Percentiles rank a stretch among this genome's conserved stretches.
These are phyloP conservation scores for Acacia concinna DNA, from an alignment of 331 rosid genomes.

Conservation along the genomic window DNA sequence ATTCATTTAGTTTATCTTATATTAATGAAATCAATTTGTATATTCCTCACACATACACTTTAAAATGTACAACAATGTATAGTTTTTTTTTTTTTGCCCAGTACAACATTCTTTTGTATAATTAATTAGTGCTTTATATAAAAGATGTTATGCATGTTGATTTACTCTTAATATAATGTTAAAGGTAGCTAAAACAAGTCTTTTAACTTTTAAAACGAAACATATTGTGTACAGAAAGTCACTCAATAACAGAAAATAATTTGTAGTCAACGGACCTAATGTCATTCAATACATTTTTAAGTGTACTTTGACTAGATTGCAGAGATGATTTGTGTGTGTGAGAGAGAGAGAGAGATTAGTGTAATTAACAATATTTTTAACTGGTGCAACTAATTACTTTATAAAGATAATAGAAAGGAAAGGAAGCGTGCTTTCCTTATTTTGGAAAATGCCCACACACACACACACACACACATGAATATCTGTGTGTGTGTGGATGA, in stretches of 20 bases:
- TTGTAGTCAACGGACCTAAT: not conserved
- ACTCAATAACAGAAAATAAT: too few relatives aligned
- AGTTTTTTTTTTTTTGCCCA: too few relatives aligned
- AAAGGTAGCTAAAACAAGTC: not conserved
- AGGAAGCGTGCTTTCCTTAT: not conserved
- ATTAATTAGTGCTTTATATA: not conserved
- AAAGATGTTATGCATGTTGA: not conserved
- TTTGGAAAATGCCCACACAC: not conserved
- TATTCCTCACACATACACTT: not conserved
- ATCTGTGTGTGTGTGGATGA: too few relatives aligned
- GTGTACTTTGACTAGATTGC: not conserved
- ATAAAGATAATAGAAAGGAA: not conserved
- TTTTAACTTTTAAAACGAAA: not conserved
- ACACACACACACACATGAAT: too few relatives aligned
- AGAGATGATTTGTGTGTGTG: not conserved
- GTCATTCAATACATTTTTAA: not conserved
- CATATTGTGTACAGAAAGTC: not conserved
- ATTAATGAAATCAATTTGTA: too few relatives aligned
- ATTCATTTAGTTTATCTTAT: too few relatives aligned
- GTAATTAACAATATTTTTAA: not conserved
- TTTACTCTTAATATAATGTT: not conserved
- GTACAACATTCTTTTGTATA: too few relatives aligned
- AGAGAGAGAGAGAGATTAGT: not conserved
- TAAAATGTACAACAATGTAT: not conserved
- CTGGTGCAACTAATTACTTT: not conserved